Evolutionary conservation across 2,329 filamentous ascomycete genomes (phyloP), one percentile per base, ranked within the genome.

Genomic region (Tolypocladium album): DNA sequence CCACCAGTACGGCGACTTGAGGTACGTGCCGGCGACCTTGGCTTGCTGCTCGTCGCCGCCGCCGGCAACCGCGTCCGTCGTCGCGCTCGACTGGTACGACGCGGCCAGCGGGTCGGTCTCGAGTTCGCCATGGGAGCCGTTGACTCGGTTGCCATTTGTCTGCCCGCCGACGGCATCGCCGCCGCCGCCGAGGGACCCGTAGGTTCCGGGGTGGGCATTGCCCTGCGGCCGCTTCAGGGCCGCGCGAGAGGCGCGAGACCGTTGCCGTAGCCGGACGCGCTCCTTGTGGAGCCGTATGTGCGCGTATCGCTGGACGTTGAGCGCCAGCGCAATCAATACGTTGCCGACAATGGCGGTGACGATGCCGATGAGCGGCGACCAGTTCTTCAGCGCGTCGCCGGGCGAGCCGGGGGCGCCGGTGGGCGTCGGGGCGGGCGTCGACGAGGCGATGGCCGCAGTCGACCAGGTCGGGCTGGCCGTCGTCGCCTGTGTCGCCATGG

Each of bases 1-100:
- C 94, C 94, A 99, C 94, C 94, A 99, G 70, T 94, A 97, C 1
- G 92, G 91, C 42, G 92, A 96, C 64, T 85, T 86, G 61, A 99
- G 82, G 73, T 99, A 99, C 7, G 85, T 88, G 60, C 87, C 87
- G 38, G 86, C 68, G 5, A 68, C 69, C 60, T 79, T 77, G 59
- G 69, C 64, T 47, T 66, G 59, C 38, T 65, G 64, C 24, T 72
- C 67, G 50, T 67, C 63, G 13, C n/a, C 40, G 8, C 64, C 62
- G 42, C 63, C 65, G 52, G 61, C 64, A 38, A 64, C 65, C 38
- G 61, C 65, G 34, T 68, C 67, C 31, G 64, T 64, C 24, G 67
- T 67, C 20, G 64, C 63, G 59, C 60, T 65, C 17, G 82, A 82
- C 56, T 75, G 75, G 62, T 79, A 78, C 7, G 81, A 82, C 24